A percentile compares a stretch with the other conserved stretches of the same genome.
Conservation (phyloP, 352 stramenopile genomes). For the Pythium scleroteichum region DNA sequence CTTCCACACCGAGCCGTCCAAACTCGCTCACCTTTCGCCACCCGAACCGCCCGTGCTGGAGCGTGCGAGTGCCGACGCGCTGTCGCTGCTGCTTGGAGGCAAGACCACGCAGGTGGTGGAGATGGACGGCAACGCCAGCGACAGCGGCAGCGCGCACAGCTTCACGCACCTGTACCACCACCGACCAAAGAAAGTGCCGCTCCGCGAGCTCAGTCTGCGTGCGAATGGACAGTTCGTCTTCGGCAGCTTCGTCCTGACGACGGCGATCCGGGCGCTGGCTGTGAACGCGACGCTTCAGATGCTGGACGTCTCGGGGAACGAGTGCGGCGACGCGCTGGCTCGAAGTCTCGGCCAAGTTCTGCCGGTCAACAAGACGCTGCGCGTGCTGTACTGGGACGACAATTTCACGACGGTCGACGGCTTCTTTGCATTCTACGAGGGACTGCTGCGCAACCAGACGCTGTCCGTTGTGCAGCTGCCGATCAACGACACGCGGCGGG, state of each 20-base stretch:
- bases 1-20: slow-evolving; percentile 22
- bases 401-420: slow-evolving; percentile 77
- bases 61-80: slow-evolving; percentile 15
- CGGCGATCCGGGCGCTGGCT: slow-evolving; percentile 45
- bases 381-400: slow-evolving; percentile 75
- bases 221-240: slow-evolving; percentile 55
- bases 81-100: slow-evolving; percentile 23
- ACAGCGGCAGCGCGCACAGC: slow-evolving; percentile 11
- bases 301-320: slow-evolving; percentile 74
- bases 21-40: not conserved
- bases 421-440: slow-evolving; percentile 65
- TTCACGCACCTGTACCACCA: slow-evolving; percentile 24
- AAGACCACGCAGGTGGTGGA: slow-evolving; percentile 7
- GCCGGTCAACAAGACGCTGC: slow-evolving; percentile 55
- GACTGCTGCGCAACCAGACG: slow-evolving; percentile 55
- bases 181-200: slow-evolving; percentile 25
- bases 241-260: slow-evolving; percentile 44
- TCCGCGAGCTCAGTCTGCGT: slow-evolving; percentile 64
- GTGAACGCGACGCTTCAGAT: slow-evolving; percentile 51
- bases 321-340: slow-evolving; percentile 65
- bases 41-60: slow-evolving; percentile 4
- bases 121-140: not conserved
- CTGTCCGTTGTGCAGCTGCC: slow-evolving; percentile 75
- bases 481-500: slow-evolving; percentile 72
- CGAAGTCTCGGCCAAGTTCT: slow-evolving; percentile 43